Evolutionary conservation across 2,329 filamentous ascomycete genomes (phyloP), one percentile per base, ranked within the genome.

Genomic region (Arachnopeziza araneosa): DNA sequence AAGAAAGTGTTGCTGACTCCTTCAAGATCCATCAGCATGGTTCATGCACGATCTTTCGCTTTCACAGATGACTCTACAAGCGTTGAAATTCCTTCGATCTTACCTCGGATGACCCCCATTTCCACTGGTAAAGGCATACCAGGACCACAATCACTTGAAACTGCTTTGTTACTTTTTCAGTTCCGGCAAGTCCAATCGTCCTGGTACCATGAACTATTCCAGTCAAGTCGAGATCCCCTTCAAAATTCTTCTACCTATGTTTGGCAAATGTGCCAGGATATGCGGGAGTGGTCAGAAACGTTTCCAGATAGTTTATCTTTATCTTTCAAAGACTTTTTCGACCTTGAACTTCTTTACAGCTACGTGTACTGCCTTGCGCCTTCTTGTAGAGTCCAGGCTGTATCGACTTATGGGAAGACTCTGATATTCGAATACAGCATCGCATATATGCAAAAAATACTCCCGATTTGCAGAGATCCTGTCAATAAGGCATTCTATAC

Each of bases 161-260:
- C 90, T 5, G 91, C 92, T 0, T 78, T 91, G 12, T 82, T 92
- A 21, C 77, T 96, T 1, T 93, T 96, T 71, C 86, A 88, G 67
- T 83, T 98, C 9, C 88, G 93, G n/a, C 84, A 88, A 60, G 83
- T 91, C 7, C 89, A 98, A 72, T 98, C 95, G 0, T 82, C 83
- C 55, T 96, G 91, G 85, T 98, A 98, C 68, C 92, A 96, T 69
- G 84, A 88, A 23, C 83, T 97, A 2, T 95, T 95, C 70, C 91
- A 95, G 69, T 89, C 87, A 21, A 88, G 89, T 10, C 83, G 86
- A 0, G 79, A 82, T 1, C 83, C 84, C n/a, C 80, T 91, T 60
- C 78, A 83, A 21, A 85, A 93, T 57, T 82, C 90, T 1, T 81
- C 87, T 12, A 80, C 82, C 0, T 91, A 89, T 71, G 83, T 92